Base-by-base conservation (phyloP, 2,329 filamentous ascomycete genomes). In the Metarhizium brunneum region DNA sequence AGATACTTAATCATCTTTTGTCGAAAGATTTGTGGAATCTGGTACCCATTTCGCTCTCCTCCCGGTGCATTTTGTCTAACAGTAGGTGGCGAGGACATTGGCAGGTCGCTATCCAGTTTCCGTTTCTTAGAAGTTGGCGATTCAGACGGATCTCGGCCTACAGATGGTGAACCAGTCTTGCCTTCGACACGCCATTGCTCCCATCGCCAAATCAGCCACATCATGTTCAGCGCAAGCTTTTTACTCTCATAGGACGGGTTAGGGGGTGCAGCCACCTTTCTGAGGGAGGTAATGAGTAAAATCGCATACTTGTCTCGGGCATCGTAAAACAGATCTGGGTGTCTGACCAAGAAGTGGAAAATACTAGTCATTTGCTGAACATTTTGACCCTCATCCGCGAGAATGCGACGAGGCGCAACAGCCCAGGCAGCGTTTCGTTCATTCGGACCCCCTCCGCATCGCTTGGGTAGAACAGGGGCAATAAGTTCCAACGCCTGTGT, bases 311-410 rank as follows among this genome's bases (percentile, higher is more conserved):
- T 92, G 61, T 99, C 94, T 54, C 94, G 81, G 1, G 90, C 91
- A 60, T 97, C 92, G 63, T 95, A 99, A 73, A 99, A 99, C 4
- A 99, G 76, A 64, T 94, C 87, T 0, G 92, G 88, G 67, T 99
- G 92, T 56, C 89, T 84, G 40, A 96, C 92, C 38, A 99, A 78
- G 72, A 99, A 99, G 65, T 96, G 88, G 76, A 96, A 97, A 63
- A 99, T 97, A 73, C 88, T 94, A 54, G 91, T 96, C 74, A 97
- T 87, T 72, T 97, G 94, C 70, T 95, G 92, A 50, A 92, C 80
- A 64, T 99, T 99, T 59, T 94, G 90, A 30, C 90, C 92, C 70
- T 99, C 94, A 68, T 99, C 95, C 3, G 90, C 86, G 25, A 99
- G 74, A 32, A 99, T 95, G 54, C 92, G 90, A 47, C 92, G 84